Evolutionary conservation across 495 filamentous ascomycete genomes (phyloP).

Genomic region (Talaromyces trachyspermus): DNA sequence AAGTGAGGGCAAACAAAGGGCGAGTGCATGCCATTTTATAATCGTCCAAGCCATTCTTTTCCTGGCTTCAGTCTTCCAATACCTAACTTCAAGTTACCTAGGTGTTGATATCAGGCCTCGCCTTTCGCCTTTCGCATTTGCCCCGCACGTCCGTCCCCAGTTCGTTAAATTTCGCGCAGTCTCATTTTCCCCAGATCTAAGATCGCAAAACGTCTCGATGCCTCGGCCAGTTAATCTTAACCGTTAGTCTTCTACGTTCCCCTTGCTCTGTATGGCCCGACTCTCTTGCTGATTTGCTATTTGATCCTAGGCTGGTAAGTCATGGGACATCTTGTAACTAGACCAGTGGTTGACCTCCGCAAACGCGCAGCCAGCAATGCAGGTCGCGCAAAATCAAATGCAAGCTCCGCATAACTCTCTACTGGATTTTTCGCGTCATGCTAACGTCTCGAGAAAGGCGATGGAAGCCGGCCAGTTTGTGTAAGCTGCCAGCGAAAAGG

Average conservation of each 20-base stretch:
- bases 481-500: constrained; percentile 16
- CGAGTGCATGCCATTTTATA: too few relatives aligned
- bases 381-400: constrained; percentile 26
- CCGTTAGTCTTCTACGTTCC: constrained; percentile 4
- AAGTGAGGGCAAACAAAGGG: too few relatives aligned
- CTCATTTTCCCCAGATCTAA: too few relatives aligned
- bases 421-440: not conserved
- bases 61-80: too few relatives aligned
- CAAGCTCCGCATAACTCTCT: constrained; percentile 10
- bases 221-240: constrained; percentile 10
- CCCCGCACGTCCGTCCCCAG: too few relatives aligned
- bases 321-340: not conserved
- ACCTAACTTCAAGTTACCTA: too few relatives aligned
- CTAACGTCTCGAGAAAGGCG: too few relatives aligned
- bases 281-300: not conserved
- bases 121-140: too few relatives aligned
- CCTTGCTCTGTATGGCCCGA: not conserved
- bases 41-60: too few relatives aligned
- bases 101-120: too few relatives aligned
- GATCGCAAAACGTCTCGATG: too few relatives aligned
- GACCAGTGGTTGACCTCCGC: not conserved
- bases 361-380: constrained; percentile 19
- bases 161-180: too few relatives aligned
- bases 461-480: constrained; percentile 20
- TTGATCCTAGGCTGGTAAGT: not conserved